Percentiles rank a stretch among this genome's conserved stretches.
These are phyloP conservation scores for Cymodocea nodosa DNA, from an alignment of 116 monocot species.

Conservation along the genomic window DNA sequence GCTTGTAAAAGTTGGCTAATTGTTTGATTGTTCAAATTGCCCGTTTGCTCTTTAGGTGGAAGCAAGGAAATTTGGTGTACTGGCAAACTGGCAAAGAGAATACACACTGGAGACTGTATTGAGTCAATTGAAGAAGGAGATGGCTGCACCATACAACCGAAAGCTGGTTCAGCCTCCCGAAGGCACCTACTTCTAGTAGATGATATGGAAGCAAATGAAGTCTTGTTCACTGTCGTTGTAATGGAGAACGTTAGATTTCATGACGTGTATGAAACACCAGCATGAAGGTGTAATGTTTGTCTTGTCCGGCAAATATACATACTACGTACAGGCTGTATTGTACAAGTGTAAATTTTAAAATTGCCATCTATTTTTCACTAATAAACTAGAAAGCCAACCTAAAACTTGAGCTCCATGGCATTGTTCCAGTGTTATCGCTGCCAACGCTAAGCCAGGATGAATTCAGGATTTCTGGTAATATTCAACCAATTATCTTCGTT, in stretches of 20 bases:
- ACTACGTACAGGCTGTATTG: too few relatives aligned
- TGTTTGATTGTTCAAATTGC: not conserved
- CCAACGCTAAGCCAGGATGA: too few relatives aligned
- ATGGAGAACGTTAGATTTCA: not conserved
- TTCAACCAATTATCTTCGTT: too few relatives aligned
- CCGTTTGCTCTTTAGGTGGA: constrained; percentile 26
- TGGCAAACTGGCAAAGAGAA: constrained; percentile 38
- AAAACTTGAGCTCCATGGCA: too few relatives aligned
- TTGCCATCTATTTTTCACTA: too few relatives aligned
- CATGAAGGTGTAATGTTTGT: too few relatives aligned
- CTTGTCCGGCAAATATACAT: too few relatives aligned
- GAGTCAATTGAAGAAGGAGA: constrained; percentile 50
- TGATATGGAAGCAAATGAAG: not conserved
- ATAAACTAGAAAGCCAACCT: too few relatives aligned
- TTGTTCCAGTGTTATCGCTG: too few relatives aligned
- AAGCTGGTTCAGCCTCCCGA: constrained; percentile 49
- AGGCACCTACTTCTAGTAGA: constrained; percentile 32
- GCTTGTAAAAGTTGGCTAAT: not conserved
- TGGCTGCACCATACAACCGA: constrained; percentile 37
- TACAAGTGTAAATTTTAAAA: too few relatives aligned
- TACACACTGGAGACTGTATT: constrained; percentile 44
- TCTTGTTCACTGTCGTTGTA: not conserved
- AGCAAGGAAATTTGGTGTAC: constrained; percentile 28
- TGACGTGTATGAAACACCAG: not conserved
- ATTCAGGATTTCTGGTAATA: too few relatives aligned